Percentiles rank a stretch among this genome's conserved stretches.
phyloP scores from a whole-genome alignment of 148 eudicot genomes.

The Chenopodium berlandieri region DNA sequence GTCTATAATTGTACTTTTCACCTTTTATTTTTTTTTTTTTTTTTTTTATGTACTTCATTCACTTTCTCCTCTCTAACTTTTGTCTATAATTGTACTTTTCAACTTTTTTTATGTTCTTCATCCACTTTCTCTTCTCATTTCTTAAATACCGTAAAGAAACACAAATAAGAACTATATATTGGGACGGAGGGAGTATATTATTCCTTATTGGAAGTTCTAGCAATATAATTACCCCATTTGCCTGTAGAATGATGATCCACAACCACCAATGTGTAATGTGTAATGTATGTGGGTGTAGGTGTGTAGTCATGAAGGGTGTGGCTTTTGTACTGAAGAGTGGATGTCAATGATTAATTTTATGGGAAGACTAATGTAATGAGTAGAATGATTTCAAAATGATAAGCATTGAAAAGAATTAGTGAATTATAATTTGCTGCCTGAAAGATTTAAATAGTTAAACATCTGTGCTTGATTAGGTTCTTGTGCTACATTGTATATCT shows the following conservation, averaged over 20 bases:
- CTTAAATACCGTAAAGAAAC: too few species aligned
- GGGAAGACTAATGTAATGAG: not conserved
- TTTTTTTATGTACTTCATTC: too few species aligned
- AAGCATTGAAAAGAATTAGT: not conserved
- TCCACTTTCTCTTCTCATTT: too few species aligned
- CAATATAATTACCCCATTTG: not conserved
- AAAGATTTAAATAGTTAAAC: not conserved
- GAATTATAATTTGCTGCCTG: not conserved
- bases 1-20: too few species aligned
- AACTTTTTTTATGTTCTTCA: too few species aligned
- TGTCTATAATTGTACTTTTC: too few species aligned
- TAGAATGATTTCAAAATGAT: not conserved
- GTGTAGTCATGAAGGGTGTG: not conserved
- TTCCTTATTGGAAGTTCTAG: not conserved
- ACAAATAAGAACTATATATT: too few species aligned
- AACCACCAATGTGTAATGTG: not conserved
- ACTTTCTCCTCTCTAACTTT: too few species aligned
- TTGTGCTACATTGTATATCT: not conserved
- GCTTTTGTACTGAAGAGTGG: not conserved
- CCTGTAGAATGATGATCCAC: not conserved
- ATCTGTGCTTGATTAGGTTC: not conserved
- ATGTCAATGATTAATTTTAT: not conserved
- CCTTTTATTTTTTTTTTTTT: too few species aligned
- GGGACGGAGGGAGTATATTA: too few species aligned
- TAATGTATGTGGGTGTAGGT: not conserved